Conservation (phyloP, 371 early-diverging fungal species). For the Gilbertella persicaria region DNA sequence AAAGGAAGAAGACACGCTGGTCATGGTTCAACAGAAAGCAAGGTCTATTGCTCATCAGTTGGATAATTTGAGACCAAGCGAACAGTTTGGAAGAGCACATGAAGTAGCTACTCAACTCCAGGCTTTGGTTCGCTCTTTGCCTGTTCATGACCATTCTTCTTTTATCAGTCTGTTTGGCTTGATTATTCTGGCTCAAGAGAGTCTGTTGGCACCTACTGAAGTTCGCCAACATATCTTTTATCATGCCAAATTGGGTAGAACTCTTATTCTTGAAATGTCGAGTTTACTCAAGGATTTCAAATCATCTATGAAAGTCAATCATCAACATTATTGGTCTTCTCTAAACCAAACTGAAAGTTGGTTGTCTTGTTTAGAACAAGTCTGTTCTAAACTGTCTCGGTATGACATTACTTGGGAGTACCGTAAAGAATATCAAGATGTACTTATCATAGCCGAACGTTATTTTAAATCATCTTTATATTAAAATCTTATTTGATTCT, state of each 20-base stretch:
- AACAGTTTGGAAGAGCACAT: constrained; percentile 35
- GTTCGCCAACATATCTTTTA: constrained; percentile 44
- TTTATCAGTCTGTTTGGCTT: constrained; percentile 26
- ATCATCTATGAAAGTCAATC: background rate
- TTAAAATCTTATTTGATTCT: constrained; percentile 38
- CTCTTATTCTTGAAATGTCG: constrained; percentile 37
- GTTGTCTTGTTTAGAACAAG: constrained; percentile 24
- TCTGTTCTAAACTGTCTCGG: constrained; percentile 27
- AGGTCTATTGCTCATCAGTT: constrained; percentile 21
- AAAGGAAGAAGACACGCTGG: constrained; percentile 11
- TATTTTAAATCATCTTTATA: constrained; percentile 13
- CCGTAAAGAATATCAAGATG: constrained; percentile 40
- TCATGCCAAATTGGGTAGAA: constrained; percentile 39
- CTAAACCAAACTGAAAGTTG: constrained; percentile 13
- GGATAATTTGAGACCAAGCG: constrained; percentile 33
- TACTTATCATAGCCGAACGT: constrained; percentile 31
- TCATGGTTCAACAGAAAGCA: constrained; percentile 23
- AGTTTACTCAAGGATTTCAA: constrained; percentile 37
- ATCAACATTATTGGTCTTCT: constrained; percentile 4
- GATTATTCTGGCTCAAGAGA: constrained; percentile 30
- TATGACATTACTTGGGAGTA: constrained; percentile 48
- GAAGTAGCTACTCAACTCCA: constrained; percentile 28
- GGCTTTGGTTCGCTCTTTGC: constrained; percentile 17
- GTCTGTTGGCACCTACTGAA: constrained; percentile 33
- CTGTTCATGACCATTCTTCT: constrained; percentile 11